Conservation (phyloP, 345 rosid genomes). For the Balakata baccata region DNA sequence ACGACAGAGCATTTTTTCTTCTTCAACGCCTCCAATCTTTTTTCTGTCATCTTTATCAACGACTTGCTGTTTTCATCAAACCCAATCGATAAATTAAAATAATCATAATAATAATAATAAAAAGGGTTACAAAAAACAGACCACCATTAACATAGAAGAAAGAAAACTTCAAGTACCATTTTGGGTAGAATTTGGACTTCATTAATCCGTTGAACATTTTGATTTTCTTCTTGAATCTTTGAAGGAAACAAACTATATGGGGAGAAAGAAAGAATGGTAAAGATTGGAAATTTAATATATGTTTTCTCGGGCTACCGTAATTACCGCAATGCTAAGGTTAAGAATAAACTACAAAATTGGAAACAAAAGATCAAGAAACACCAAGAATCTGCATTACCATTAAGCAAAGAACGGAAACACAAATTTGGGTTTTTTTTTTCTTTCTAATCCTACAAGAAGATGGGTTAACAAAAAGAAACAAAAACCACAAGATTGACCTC, state of each 20-base stretch:
- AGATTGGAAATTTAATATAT: not conserved
- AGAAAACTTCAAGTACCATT: conserved; percentile 19
- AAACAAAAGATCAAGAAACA: conserved; percentile 12
- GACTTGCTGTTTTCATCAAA: conserved; percentile 49
- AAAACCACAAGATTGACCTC: not conserved
- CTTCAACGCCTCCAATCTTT: conserved; percentile 59
- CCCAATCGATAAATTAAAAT: not conserved
- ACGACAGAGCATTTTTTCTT: conserved; percentile 65
- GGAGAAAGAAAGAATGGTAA: not conserved
- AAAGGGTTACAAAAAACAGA: not conserved
- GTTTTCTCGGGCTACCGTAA: not conserved
- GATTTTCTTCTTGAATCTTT: not conserved
- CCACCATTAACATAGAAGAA: not conserved
- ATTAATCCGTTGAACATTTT: conserved; percentile 24
- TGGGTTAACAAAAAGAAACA: not conserved
- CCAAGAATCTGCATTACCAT: conserved; percentile 20
- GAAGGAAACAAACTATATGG: not conserved
- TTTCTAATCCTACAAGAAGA: not conserved
- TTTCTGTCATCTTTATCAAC: conserved; percentile 49
- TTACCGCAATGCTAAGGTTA: not conserved
- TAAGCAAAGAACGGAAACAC: conserved; percentile 1
- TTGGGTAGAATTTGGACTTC: conserved; percentile 25
- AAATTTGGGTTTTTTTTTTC: not conserved
- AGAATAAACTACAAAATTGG: not conserved
- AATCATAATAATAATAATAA: no score